Conservation (phyloP, 1,284 basidiomycete species). For the Ceratobasidium sp. region DNA sequence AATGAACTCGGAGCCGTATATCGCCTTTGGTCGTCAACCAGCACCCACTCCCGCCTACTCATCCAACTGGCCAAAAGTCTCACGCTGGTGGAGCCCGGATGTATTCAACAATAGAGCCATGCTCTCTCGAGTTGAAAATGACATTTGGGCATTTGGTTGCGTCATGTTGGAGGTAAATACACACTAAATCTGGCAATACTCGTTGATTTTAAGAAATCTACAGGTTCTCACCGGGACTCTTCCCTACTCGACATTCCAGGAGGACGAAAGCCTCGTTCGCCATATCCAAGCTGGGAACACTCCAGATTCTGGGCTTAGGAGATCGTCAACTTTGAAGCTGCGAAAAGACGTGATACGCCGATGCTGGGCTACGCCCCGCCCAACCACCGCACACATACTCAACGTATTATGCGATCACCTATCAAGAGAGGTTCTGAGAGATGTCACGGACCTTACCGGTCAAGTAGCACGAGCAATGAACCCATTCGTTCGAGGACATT, state of each 20-base stretch:
- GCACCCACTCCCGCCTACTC: not conserved
- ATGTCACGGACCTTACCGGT: constrained; percentile 5
- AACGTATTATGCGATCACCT: constrained; percentile 8
- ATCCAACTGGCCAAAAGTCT: constrained; percentile 10
- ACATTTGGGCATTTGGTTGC: constrained; percentile 25
- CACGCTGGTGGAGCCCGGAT: constrained; percentile 29
- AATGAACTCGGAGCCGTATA: constrained; percentile 10
- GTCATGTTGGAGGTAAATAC: constrained; percentile 16
- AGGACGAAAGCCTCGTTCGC: not conserved
- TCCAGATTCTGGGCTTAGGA: constrained; percentile 11
- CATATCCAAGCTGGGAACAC: constrained; percentile 15
- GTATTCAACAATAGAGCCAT: not conserved
- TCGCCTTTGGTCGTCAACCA: not conserved
- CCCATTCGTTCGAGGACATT: constrained; percentile 15
- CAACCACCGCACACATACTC: constrained; percentile 2
- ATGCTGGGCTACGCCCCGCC: constrained; percentile 21
- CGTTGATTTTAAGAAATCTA: not conserved
- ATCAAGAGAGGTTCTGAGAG: constrained; percentile 3
- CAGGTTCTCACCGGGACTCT: constrained; percentile 3
- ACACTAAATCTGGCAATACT: not conserved
- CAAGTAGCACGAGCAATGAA: constrained; percentile 6
- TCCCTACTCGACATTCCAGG: constrained; percentile 11
- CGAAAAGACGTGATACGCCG: constrained; percentile 20
- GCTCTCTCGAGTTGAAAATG: not conserved
- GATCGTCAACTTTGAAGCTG: not conserved